Base-by-base conservation (phyloP, 805 yeast genomes). In the Zygosaccharomyces bailii region DNA sequence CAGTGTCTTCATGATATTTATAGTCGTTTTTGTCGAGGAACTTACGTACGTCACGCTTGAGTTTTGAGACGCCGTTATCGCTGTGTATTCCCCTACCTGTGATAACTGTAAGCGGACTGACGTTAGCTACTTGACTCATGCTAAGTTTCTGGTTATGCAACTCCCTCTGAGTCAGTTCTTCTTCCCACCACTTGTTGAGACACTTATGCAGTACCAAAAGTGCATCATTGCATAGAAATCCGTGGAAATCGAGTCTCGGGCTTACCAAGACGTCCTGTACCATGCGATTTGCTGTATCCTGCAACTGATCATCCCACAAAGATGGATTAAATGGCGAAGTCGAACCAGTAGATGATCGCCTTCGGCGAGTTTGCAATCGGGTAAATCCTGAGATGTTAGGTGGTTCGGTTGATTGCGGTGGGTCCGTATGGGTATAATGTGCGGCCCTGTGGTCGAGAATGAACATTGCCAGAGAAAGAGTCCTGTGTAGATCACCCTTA, bases 71-170 rank as follows among this genome's bases (percentile, higher is more conserved):
- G 0, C 88, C 86, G 4, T 75, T 78, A 1, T 58, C 68, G 36
- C 86, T 80, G 59, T 85, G 93, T 4, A 80, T 54, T 0, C 93
- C 93, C 50, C 86, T 63, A 0, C 93, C 91, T 0, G 91, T 82
- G 9, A 84, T 63, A 0, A 84, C 63, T 1, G 48, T 57, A 5
- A 83, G 54, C 0, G 77, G 75, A 1, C 61, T 67, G 1, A 76
- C 70, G 57, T 69, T 67, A 8, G 54, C 44, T 0, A 73, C 80
- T 21, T 59, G 61, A 0, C 65, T 46, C 35, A 45, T 34, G 42
- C 57, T 62, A 2, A 58, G 49, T 4, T 61, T 55, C 4, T 62
- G 68, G 0, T 79, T 78, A 17, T 57, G 43, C 2, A 63, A 51
- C 43, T 67, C 73, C 42, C 90, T 57, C 17, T 62, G 58, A 1